Evolutionary conservation across 495 filamentous ascomycete genomes (phyloP), one percentile per base, ranked within the genome.

Genomic region (Cudoniella acicularis): DNA sequence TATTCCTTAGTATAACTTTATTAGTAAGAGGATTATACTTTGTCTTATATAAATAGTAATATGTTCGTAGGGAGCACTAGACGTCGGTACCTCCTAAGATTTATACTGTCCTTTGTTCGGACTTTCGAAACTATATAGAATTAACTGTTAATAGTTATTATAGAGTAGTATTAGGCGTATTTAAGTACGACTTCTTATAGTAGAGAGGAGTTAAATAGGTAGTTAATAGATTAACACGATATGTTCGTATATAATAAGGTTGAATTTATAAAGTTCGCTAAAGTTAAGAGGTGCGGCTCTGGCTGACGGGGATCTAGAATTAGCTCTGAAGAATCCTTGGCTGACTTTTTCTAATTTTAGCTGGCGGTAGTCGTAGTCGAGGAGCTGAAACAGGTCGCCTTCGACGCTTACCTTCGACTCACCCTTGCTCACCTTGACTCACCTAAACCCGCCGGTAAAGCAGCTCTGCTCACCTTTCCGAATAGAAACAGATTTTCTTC

Each of bases 211-310:
- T n/a, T n/a, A n/a, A n/a, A n/a, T n/a, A n/a, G n/a, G n/a, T n/a
- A n/a, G n/a, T n/a, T n/a, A n/a, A n/a, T n/a, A n/a, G n/a, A n/a
- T n/a, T 41, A 41, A 41, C 36, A 16, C 36, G 9, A 41, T 41
- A 41, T 41, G 36, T 41, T 41, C 49, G 49, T 59, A 59, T 59
- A 53, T 40, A 42, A 60, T 49, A 49, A 49, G 50, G 51, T 54
- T 60, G 57, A 60, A 60, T 53, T 54, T 54, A 50, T 60, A 40
- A 60, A 13, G 57, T 60, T 60, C 51, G 26, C 11, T 60, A 49
- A 60, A 60, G 57, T 60, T 60, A 23, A 36, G 51, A 41, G 50
- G 51, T 54, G 18, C 50, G 50, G 57, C 57, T 60, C 57, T 60
- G 43, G 24, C 51, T 54, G 50, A 60, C 18, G 27, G 36, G 41